Evolutionary conservation across 140 eudicot genomes (phyloP), one percentile per base, ranked within the genome.

Genomic region (Anethum foeniculum): DNA sequence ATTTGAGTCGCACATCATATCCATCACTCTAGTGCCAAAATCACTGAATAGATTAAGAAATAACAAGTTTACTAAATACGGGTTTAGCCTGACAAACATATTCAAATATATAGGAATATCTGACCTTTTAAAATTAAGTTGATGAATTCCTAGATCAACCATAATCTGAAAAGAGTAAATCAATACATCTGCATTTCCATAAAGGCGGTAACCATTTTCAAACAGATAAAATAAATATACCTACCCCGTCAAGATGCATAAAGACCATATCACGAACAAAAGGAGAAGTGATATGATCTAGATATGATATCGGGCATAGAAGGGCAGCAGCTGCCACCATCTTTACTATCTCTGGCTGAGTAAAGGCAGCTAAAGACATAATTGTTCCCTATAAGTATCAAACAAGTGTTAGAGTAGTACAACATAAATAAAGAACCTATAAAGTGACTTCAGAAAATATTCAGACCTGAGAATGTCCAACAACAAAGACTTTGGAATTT

Each of bases 241-340:
- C 43, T 80, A 94, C 98, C 96, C 88, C 90, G 68, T 92, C 99
- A 58, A 95, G 87, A 85, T 83, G 91, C 86, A 95, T 60, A 62
- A 78, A 78, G 64, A 92, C 99, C 75, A 95, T 77, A 76, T 86
- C 83, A 71, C 87, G 97, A 88, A 89, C 97, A 81, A 95, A 84
- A 13, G 85, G 91, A 82, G 99, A 82, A 69, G 94, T 86, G 80
- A 95, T 77, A 86, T 95, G 99, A 72, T 86, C 97, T 90, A 95
- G 87, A 80, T 90, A 95, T 41, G 99, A 86, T 86, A 95, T 95
- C 49, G 99, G 99, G 85, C 90, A 90, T 77, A 95, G 92, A 82
- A 95, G 96, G 41, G 97, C 99, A 79, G 97, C 99, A 81, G 92
- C 99, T 82, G 85, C 88, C 65, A 95, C 97, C 97, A 88, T 87